phyloP scores from a whole-genome alignment of 495 filamentous ascomycete species.

The Lophium mytilinum region DNA sequence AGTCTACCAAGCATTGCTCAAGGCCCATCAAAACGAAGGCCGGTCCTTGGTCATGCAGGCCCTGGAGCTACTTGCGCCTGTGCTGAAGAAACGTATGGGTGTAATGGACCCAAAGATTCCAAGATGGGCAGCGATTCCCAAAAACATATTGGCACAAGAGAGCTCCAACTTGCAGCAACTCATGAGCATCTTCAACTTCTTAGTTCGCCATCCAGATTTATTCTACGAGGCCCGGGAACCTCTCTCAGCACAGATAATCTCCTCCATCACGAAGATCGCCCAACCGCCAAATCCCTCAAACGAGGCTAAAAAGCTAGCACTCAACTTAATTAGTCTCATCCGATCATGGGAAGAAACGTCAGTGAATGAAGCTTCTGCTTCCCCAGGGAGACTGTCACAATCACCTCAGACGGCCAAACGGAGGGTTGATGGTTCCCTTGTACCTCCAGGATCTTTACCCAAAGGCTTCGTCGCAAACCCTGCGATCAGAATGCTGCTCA shows the following conservation, averaged over 20 bases:
- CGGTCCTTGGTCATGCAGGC: constrained; percentile 86
- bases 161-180: constrained; percentile 95
- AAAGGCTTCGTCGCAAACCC: constrained; percentile 31
- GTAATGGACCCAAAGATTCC: constrained; percentile 50
- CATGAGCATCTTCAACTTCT: constrained; percentile 93
- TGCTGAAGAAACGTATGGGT: constrained; percentile 67
- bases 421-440: constrained; percentile 54
- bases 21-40: constrained; percentile 92
- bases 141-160: constrained; percentile 87
- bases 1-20: constrained; percentile 82
- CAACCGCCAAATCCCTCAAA: constrained; percentile 76
- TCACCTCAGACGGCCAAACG: constrained; percentile 70
- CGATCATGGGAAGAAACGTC: constrained; percentile 88
- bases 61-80: constrained; percentile 86
- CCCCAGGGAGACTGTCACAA: constrained; percentile 46
- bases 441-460: constrained; percentile 24
- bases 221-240: constrained; percentile 94
- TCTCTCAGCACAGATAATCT: constrained; percentile 81
- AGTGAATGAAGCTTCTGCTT: constrained; percentile 36
- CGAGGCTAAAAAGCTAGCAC: constrained; percentile 83
- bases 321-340: constrained; percentile 82
- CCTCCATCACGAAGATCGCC: constrained; percentile 80
- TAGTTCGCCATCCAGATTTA: constrained; percentile 83
- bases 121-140: constrained; percentile 83
- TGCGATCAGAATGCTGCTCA: constrained; percentile 61